These are phyloP conservation scores for Cupressus sempervirens DNA, from an alignment of 75 land plant genomes.

Conservation along the genomic window DNA sequence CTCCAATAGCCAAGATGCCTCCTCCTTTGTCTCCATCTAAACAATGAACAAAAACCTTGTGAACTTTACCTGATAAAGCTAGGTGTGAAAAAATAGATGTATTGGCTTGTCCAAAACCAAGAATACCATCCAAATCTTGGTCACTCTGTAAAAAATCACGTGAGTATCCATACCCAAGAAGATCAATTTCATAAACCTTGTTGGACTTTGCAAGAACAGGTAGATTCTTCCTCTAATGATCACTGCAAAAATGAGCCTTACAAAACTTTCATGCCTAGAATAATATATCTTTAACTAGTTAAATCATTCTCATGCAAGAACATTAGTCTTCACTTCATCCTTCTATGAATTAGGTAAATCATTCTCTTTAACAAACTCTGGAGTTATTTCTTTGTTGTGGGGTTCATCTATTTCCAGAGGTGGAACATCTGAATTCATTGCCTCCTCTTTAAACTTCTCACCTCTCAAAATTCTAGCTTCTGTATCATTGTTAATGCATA, in stretches of 20 bases:
- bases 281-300: too few species aligned
- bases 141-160: conserved; percentile 42
- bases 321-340: too few species aligned
- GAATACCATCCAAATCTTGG: conserved; percentile 79
- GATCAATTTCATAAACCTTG: conserved; percentile 93
- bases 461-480: too few species aligned
- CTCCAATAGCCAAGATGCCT: conserved; percentile 79
- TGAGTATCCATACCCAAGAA: conserved; percentile 97
- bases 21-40: conserved; percentile 67
- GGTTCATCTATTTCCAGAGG: too few species aligned
- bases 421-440: too few species aligned
- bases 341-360: too few species aligned
- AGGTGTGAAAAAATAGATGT: conserved; percentile 73
- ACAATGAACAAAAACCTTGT: conserved; percentile 76
- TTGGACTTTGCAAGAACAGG: conserved; percentile 70
- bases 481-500: too few species aligned
- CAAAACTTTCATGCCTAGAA: background rate
- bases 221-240: conserved; percentile 96
- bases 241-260: conserved; percentile 49
- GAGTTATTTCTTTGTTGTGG: too few species aligned
- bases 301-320: too few species aligned
- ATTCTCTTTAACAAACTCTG: too few species aligned
- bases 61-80: conserved; percentile 48
- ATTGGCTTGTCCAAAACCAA: conserved; percentile 78
- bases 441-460: too few species aligned